Conservation (phyloP, 2,329 filamentous ascomycete genomes). For the Neopestalotiopsis sp. region DNA sequence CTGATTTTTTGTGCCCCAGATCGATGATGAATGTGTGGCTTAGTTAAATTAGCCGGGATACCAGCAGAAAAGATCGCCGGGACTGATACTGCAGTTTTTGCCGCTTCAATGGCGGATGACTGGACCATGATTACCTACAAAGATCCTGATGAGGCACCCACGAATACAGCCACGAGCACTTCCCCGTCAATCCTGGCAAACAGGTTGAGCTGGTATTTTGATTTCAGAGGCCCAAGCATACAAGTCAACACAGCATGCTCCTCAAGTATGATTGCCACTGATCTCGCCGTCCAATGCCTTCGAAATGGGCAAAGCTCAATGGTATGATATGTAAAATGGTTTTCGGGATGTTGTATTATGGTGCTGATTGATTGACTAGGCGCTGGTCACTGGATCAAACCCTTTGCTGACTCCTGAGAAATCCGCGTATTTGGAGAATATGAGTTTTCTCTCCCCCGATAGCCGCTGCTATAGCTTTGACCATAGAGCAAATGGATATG, state of each 20-base stretch:
- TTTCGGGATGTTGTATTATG: not conserved
- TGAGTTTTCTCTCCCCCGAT: slow-evolving; percentile 43
- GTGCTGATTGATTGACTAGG: slow-evolving; percentile 18
- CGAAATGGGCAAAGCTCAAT: slow-evolving; percentile 11
- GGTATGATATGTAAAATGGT: not conserved
- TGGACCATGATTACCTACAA: slow-evolving; percentile 18
- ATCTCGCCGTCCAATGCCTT: slow-evolving; percentile 24
- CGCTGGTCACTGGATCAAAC: slow-evolving; percentile 33
- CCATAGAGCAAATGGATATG: slow-evolving; percentile 26
- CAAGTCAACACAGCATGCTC: slow-evolving; percentile 41
- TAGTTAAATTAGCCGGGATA: slow-evolving; percentile 17
- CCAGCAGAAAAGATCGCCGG: slow-evolving; percentile 20
- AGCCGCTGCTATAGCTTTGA: slow-evolving; percentile 18
- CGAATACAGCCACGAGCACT: slow-evolving; percentile 34
- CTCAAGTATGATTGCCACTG: slow-evolving; percentile 32
- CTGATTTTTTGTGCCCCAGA: not conserved
- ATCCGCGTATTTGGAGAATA: slow-evolving; percentile 19
- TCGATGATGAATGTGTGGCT: not conserved
- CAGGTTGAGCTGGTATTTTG: slow-evolving; percentile 40
- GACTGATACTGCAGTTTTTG: slow-evolving; percentile 20
- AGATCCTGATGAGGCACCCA: slow-evolving; percentile 22
- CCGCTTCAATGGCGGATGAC: slow-evolving; percentile 21
- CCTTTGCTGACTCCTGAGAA: slow-evolving; percentile 29
- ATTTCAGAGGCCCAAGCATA: slow-evolving; percentile 35
- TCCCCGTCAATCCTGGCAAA: slow-evolving; percentile 35